Evolutionary conservation across 768 basidiomycete genomes (phyloP), one percentile per base, ranked within the genome.

Genomic region (Phanerochaete carnosa): DNA sequence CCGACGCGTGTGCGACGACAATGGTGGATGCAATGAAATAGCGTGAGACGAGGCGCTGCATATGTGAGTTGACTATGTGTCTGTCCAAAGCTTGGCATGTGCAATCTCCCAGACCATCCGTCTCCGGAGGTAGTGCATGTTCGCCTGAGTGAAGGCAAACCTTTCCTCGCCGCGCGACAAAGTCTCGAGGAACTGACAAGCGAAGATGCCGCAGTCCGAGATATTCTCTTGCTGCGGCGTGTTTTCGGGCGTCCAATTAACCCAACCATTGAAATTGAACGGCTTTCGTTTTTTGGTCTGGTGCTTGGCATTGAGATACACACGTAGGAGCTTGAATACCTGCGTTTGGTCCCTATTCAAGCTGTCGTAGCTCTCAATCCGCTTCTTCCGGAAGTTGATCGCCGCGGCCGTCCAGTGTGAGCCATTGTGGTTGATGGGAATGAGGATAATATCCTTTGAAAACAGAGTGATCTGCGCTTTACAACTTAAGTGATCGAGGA

Each of bases 361-460:
- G 67, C 95, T 98, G 69, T 99, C 97, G 70, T 94, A 98, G 30
- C 91, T 94, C 70, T 98, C 97, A 70, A 99, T 84, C 57, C 95
- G 84, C 74, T 94, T 96, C 67, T 79, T 76, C 55, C 85, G 82
- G 72, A 99, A 88, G 72, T 99, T 95, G 66, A 99, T 95, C 0
- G 91, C 91, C 7, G 93, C 94, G 23, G 85, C 90, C 0, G 92
- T 92, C 97, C 97, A 99, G 74, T 99, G 97, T 16, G 86, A 75
- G 70, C 95, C 94, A 58, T 81, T 82, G 64, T 93, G 88, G 72
- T 99, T 99, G 64, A 98, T 81, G 1, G 96, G 94, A 67, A 98
- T 83, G 30, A 98, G 82, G 25, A 95, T 73, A 58, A 88, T 69
- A 67, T 98, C 95, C 72, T 96, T 95, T 29, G 83, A 79, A 74